These are phyloP conservation scores for Platanus orientalis DNA, from an alignment of 164 flowering plant species.

Conservation along the genomic window DNA sequence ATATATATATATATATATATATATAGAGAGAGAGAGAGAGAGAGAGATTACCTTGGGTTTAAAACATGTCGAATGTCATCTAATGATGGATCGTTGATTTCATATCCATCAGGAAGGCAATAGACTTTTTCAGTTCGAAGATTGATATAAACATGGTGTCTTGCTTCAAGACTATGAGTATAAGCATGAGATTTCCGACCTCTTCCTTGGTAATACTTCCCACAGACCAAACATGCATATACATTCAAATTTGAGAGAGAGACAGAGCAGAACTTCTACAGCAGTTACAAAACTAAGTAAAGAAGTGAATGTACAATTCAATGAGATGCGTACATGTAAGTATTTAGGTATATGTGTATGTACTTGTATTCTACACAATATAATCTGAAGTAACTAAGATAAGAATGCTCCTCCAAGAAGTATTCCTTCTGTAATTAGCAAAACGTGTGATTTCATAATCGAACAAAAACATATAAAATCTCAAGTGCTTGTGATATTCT, in stretches of 20 bases:
- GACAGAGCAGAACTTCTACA: constrained; percentile 93
- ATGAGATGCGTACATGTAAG: too few species aligned
- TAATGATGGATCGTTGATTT: constrained; percentile 86
- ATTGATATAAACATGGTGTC: constrained; percentile 97
- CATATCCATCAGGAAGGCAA: constrained; percentile 99
- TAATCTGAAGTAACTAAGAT: too few species aligned
- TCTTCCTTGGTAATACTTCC: constrained; percentile 96
- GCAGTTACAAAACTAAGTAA: too few species aligned
- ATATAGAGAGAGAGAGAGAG: too few species aligned
- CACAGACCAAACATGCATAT: constrained; percentile 97
- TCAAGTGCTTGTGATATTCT: neutral
- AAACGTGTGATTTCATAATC: neutral
- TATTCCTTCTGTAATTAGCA: neutral
- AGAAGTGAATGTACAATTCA: too few species aligned
- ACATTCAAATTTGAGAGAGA: constrained; percentile 94
- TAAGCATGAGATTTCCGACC: constrained; percentile 96
- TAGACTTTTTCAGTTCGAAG: constrained; percentile 85
- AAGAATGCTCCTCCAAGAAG: too few species aligned
- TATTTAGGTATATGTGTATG: too few species aligned
- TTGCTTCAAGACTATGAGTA: constrained; percentile 96
- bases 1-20: too few species aligned
- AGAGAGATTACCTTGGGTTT: constrained; percentile 81
- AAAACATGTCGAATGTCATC: constrained; percentile 96
- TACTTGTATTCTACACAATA: too few species aligned
- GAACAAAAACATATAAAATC: neutral